phyloP scores from a whole-genome alignment of 495 filamentous ascomycete genomes.

The Talaromyces stipitatus region DNA sequence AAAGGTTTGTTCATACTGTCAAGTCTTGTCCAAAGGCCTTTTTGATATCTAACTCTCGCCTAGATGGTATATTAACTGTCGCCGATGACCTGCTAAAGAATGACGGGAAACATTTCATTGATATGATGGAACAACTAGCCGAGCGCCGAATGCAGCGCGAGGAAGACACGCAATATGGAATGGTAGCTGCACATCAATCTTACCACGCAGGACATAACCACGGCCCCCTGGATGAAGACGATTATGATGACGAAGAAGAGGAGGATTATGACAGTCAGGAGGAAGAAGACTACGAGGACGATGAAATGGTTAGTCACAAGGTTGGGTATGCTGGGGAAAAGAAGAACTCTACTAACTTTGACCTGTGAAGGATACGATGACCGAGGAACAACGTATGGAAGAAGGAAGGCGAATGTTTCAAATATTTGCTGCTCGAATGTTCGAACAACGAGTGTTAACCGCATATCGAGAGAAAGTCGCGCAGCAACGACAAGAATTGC shows the following conservation, averaged over 20 bases:
- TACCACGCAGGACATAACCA: conserved; percentile 58
- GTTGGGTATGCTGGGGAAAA: conserved; percentile 6
- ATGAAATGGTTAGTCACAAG: conserved; percentile 61
- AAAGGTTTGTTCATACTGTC: conserved; percentile 59
- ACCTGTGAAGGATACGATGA: conserved; percentile 73
- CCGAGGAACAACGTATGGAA: conserved; percentile 97
- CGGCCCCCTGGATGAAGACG: conserved; percentile 63
- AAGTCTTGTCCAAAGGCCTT: neutral
- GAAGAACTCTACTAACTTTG: neutral
- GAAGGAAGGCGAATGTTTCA: conserved; percentile 98
- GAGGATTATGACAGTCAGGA: conserved; percentile 84
- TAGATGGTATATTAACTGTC: conserved; percentile 97
- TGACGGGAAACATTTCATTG: conserved; percentile 98
- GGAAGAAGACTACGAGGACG: conserved; percentile 77
- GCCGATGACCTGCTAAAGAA: conserved; percentile 98
- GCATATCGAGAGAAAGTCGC: conserved; percentile 96
- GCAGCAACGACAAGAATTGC: conserved; percentile 79
- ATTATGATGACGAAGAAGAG: conserved; percentile 68
- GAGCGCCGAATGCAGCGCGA: conserved; percentile 96
- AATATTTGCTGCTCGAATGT: conserved; percentile 98
- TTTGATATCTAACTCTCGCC: conserved; percentile 17
- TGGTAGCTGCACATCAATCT: conserved; percentile 50
- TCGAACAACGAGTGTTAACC: conserved; percentile 94
- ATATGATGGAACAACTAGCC: conserved; percentile 99
- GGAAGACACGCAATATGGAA: conserved; percentile 72